Percentiles rank a stretch among this genome's conserved stretches.
Conservation (phyloP, 306 rosid genomes). For the Citrullus mucosospermus region DNA sequence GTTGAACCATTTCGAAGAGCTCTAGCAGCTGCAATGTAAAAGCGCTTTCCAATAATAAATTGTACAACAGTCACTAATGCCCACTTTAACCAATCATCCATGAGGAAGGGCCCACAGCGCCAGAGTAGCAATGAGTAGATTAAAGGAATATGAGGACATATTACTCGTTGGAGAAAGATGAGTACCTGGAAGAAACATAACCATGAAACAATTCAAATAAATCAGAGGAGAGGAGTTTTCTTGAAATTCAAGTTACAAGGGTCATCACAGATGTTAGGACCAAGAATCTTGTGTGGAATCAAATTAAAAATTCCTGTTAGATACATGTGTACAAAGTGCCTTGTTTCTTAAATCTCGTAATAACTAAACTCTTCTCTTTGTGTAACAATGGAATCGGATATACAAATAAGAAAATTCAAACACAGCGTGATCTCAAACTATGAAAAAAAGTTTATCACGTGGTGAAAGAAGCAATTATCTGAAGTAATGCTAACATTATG, state of each 20-base stretch:
- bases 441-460: not conserved
- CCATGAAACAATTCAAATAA: not conserved
- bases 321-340: not conserved
- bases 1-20: conserved; percentile 96
- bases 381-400: not conserved
- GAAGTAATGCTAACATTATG: not conserved
- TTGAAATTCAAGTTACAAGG: not conserved
- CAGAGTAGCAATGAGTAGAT: conserved; percentile 59
- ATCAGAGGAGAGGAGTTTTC: not conserved
- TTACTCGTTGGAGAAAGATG: conserved; percentile 61
- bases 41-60: conserved; percentile 83
- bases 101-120: conserved; percentile 85
- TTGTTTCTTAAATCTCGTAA: not conserved
- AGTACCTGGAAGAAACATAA: conserved; percentile 46
- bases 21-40: conserved; percentile 85
- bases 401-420: not conserved
- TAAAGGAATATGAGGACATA: conserved; percentile 84
- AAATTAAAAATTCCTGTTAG: not conserved
- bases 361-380: not conserved
- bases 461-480: not conserved
- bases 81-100: conserved; percentile 98
- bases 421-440: not conserved
- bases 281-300: not conserved
- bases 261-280: not conserved
- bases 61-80: conserved; percentile 81